phyloP scores from a whole-genome alignment of 2,329 filamentous ascomycete genomes.

The Scedosporium minutisporum region DNA sequence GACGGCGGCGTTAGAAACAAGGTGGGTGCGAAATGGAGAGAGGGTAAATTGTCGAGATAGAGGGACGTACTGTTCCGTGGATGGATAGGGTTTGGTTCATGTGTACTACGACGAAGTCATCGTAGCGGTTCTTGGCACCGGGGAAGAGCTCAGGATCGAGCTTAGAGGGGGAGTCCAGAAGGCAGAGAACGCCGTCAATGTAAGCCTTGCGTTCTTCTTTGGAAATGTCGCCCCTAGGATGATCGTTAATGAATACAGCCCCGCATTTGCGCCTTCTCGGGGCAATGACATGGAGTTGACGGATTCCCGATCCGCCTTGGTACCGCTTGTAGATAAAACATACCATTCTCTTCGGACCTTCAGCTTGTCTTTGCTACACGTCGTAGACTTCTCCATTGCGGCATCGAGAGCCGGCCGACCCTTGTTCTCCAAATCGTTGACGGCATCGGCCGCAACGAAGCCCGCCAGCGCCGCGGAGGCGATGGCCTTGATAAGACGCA shows the following conservation, averaged over 20 bases:
- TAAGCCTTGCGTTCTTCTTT: conserved; percentile 14
- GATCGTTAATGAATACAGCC: neutral
- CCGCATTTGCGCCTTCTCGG: too few relatives aligned
- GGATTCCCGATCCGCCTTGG: neutral
- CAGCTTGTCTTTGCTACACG: conserved; percentile 15
- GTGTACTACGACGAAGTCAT: conserved; percentile 22
- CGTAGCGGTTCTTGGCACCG: conserved; percentile 19
- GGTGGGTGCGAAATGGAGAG: too few relatives aligned
- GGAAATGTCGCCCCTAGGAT: conserved; percentile 4
- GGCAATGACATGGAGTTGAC: too few relatives aligned
- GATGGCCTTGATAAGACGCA: conserved; percentile 3
- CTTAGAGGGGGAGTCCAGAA: conserved; percentile 15
- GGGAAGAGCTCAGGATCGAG: conserved; percentile 13
- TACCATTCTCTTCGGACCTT: conserved; percentile 16
- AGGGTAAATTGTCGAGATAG: neutral
- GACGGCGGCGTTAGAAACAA: neutral
- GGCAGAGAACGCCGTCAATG: conserved; percentile 17
- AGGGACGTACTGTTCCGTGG: conserved; percentile 15
- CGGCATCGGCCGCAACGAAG: conserved; percentile 13
- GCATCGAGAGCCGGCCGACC: conserved; percentile 14
- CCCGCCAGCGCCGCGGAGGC: conserved; percentile 3
- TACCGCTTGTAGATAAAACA: neutral
- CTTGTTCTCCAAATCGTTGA: conserved; percentile 15
- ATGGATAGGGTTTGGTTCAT: conserved; percentile 18
- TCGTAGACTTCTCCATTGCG: conserved; percentile 14